Evolutionary conservation across 176 grass and related monocot species (phyloP).

Genomic region (Leersia perrieri): DNA sequence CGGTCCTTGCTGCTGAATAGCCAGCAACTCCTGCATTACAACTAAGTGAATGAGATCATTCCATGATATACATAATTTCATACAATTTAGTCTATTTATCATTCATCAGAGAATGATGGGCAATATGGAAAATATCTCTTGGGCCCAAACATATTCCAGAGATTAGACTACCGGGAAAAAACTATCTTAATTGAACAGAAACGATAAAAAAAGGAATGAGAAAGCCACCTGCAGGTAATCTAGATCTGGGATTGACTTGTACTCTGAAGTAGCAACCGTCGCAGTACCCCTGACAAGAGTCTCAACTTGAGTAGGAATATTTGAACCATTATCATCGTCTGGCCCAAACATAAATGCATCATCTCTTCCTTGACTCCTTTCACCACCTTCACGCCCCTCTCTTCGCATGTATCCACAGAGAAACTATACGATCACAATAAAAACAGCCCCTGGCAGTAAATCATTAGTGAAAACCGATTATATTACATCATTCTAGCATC

Average conservation of each 20-base stretch:
- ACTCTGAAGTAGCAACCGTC: constrained; percentile 59
- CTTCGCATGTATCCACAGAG: constrained; percentile 58
- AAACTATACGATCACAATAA: constrained; percentile 87
- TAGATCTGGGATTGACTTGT: constrained; percentile 80
- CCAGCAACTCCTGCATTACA: constrained; percentile 74
- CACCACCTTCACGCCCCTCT: constrained; percentile 37
- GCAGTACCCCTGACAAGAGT: constrained; percentile 61
- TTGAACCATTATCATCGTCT: constrained; percentile 54
- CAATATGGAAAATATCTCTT: not conserved
- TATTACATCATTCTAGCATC: constrained; percentile 29
- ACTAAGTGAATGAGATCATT: constrained; percentile 18
- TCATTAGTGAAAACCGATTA: constrained; percentile 96
- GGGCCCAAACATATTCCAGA: constrained; percentile 17
- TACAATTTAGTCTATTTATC: not conserved
- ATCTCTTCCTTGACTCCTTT: constrained; percentile 38
- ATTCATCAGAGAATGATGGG: not conserved
- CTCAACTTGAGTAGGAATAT: constrained; percentile 73
- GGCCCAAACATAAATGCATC: constrained; percentile 41
- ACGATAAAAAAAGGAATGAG: not conserved
- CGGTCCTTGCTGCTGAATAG: constrained; percentile 98
- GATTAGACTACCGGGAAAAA: not conserved
- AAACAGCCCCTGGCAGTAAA: constrained; percentile 96
- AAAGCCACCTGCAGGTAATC: constrained; percentile 91
- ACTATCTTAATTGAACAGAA: constrained; percentile 14
- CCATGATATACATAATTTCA: constrained; percentile 11